These are phyloP conservation scores for Irpex sp. DNA, from an alignment of 1,284 basidiomycete genomes.

Conservation along the genomic window DNA sequence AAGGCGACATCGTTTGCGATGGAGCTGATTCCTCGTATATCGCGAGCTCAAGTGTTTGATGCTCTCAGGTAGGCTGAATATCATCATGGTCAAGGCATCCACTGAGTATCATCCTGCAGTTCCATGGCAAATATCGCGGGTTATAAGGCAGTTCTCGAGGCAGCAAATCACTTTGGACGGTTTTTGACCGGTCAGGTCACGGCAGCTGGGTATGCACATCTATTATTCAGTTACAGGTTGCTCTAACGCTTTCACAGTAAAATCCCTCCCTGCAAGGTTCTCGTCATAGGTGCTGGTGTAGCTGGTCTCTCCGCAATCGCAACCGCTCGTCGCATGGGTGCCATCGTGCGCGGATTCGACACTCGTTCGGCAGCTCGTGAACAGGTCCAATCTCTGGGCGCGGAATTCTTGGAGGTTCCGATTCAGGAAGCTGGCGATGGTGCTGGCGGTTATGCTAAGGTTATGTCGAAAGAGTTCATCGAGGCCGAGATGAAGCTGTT, in stretches of 20 bases:
- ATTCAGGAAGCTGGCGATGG: constrained; percentile 77
- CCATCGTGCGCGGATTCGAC: constrained; percentile 82
- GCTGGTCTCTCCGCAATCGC: constrained; percentile 82
- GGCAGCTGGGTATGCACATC: constrained; percentile 64
- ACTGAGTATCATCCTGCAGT: constrained; percentile 30
- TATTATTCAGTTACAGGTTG: too few species aligned
- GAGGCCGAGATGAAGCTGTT: constrained; percentile 86
- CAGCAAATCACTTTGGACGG: constrained; percentile 80
- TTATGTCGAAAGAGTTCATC: constrained; percentile 86
- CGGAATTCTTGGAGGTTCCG: constrained; percentile 77
- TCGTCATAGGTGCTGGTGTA: constrained; percentile 83
- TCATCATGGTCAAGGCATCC: not conserved
- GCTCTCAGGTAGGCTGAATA: constrained; percentile 58
- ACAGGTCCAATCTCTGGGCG: constrained; percentile 82
- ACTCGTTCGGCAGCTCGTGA: constrained; percentile 78
- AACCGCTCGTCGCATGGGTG: constrained; percentile 76
- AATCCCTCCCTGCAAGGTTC: constrained; percentile 79
- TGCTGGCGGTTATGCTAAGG: constrained; percentile 81
- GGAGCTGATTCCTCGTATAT: constrained; percentile 87
- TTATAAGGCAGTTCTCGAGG: constrained; percentile 84
- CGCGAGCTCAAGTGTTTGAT: constrained; percentile 81
- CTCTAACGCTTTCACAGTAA: constrained; percentile 6
- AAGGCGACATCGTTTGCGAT: constrained; percentile 70
- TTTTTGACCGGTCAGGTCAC: constrained; percentile 87
- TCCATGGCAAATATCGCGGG: constrained; percentile 90